phyloP scores from a whole-genome alignment of 225 moss, liverwort and hornwort genomes.

The Marchantia polymorpha region DNA sequence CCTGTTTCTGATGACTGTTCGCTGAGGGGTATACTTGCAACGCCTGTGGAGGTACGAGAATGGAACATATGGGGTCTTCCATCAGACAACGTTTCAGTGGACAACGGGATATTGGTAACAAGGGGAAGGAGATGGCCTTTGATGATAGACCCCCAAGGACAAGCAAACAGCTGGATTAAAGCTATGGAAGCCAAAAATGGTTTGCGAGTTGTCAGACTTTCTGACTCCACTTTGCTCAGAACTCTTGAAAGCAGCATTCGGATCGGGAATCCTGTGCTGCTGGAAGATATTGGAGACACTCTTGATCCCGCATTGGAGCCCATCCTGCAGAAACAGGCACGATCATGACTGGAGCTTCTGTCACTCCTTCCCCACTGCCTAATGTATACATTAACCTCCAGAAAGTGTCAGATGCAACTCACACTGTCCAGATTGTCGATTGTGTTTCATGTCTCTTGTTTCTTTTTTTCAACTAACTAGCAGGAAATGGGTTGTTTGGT shows the following conservation, averaged over 20 bases:
- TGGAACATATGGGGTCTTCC: slow-evolving; percentile 99
- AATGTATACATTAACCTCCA: neutral
- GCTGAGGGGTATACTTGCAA: slow-evolving; percentile 62
- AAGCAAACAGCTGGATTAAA: slow-evolving; percentile 94
- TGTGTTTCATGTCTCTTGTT: neutral
- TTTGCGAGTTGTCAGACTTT: slow-evolving; percentile 57
- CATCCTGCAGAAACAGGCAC: slow-evolving; percentile 74
- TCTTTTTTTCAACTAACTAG: neutral
- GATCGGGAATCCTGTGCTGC: slow-evolving; percentile 77
- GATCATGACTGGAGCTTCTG: neutral
- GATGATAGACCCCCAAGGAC: slow-evolving; percentile 94
- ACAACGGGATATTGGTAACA: slow-evolving; percentile 86
- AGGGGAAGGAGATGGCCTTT: slow-evolving; percentile 75
- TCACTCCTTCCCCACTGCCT: neutral
- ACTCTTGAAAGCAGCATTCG: slow-evolving; percentile 83
- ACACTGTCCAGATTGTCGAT: neutral
- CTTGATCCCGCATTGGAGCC: slow-evolving; percentile 92
- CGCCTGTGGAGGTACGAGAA: slow-evolving; percentile 79
- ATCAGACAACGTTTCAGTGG: slow-evolving; percentile 78
- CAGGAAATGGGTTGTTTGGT: neutral
- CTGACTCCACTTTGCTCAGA: slow-evolving; percentile 61
- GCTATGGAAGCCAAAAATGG: slow-evolving; percentile 96
- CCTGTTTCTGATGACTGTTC: slow-evolving; percentile 74
- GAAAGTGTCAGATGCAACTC: neutral
- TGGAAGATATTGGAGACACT: slow-evolving; percentile 81